phyloP scores from a whole-genome alignment of 2,329 filamentous ascomycete species.

The Ambrosiella xylebori region DNA sequence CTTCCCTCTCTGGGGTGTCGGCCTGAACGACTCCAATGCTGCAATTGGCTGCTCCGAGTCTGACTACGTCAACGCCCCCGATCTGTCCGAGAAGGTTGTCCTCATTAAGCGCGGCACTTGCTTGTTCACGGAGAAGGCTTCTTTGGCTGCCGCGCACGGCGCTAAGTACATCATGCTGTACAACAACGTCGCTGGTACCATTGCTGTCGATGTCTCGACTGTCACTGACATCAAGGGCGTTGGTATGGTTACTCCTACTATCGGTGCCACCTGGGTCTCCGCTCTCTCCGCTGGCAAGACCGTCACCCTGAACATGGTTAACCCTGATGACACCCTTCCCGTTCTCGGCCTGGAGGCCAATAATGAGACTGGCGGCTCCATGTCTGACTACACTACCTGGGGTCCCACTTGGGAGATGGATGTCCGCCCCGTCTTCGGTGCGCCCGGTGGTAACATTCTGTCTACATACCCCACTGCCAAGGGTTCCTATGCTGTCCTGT shows the following conservation, averaged over 20 bases:
- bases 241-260: slow-evolving; percentile 25
- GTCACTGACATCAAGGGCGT: slow-evolving; percentile 21
- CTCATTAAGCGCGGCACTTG: slow-evolving; percentile 43
- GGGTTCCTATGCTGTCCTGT: slow-evolving; percentile 30
- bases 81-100: slow-evolving; percentile 39
- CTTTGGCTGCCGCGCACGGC: slow-evolving; percentile 34
- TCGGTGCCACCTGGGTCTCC: slow-evolving; percentile 28
- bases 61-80: slow-evolving; percentile 32
- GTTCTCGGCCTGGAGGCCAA: slow-evolving; percentile 23
- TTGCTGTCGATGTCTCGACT: slow-evolving; percentile 19
- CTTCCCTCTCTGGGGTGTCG: slow-evolving; percentile 32
- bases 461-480: slow-evolving; percentile 30
- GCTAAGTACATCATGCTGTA: slow-evolving; percentile 46
- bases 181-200: slow-evolving; percentile 31
- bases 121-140: slow-evolving; percentile 35
- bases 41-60: slow-evolving; percentile 32
- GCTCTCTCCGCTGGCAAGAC: slow-evolving; percentile 26
- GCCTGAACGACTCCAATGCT: slow-evolving; percentile 29
- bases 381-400: slow-evolving; percentile 39
- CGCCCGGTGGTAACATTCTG: slow-evolving; percentile 39
- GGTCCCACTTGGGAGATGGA: slow-evolving; percentile 43
- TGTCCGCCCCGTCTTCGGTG: slow-evolving; percentile 37
- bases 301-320: slow-evolving; percentile 28
- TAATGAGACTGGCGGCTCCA: slow-evolving; percentile 30
- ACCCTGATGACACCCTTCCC: slow-evolving; percentile 22